Conservation (phyloP, 345 rosid species). For the Gynandropsis gynandra region DNA sequence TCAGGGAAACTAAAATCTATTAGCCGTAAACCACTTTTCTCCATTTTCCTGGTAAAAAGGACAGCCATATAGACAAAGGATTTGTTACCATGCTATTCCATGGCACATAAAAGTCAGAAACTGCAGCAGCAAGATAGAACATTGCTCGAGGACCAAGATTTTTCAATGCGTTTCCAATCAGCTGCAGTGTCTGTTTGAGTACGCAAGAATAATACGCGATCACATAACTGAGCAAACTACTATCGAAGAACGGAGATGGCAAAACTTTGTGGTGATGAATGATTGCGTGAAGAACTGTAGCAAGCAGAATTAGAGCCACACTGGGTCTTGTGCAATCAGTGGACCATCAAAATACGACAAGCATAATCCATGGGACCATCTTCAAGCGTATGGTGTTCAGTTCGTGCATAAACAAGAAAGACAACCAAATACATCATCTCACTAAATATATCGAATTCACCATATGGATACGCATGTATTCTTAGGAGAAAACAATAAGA, state of each 20-base stretch:
- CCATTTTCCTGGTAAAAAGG: no score
- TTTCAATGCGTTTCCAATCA: constrained; percentile 49
- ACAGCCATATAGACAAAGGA: neutral
- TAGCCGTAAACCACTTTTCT: neutral
- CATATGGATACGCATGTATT: no score
- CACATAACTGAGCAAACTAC: neutral
- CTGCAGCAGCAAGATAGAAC: constrained; percentile 95
- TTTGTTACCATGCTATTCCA: constrained; percentile 84
- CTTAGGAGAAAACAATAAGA: no score
- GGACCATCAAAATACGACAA: no score
- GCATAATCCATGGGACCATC: neutral
- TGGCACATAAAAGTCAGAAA: constrained; percentile 86
- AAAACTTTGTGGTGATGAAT: no score
- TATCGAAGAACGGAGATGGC: neutral
- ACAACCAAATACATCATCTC: no score
- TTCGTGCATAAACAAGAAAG: no score
- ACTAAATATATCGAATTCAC: no score
- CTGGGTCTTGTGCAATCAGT: no score
- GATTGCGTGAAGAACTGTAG: no score
- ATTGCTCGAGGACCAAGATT: constrained; percentile 49
- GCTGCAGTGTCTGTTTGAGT: constrained; percentile 57
- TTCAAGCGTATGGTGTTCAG: no score
- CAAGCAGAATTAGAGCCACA: no score
- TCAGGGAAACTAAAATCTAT: constrained; percentile 13
- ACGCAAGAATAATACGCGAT: constrained; percentile 2